Percentiles rank a stretch among this genome's conserved stretches.
Conservation (phyloP, 2,329 filamentous ascomycete genomes). For the Fusarium cicatricum region DNA sequence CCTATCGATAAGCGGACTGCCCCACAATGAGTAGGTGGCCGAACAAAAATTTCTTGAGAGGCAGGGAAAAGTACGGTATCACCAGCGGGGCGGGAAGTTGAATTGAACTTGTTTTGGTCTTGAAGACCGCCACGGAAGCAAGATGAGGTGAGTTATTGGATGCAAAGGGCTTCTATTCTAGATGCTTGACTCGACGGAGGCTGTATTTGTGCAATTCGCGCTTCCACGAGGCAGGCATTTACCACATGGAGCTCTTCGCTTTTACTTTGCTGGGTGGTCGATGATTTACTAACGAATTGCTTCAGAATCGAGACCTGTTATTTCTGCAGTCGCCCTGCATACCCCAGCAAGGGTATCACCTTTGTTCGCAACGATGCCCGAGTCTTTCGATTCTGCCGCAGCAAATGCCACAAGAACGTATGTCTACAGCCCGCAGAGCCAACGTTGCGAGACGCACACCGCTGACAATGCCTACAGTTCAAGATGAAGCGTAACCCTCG, state of each 20-base stretch:
- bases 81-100: slow-evolving; percentile 39
- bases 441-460: background rate
- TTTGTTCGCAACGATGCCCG: slow-evolving; percentile 61
- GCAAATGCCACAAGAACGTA: slow-evolving; percentile 68
- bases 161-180: background rate
- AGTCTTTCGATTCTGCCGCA: slow-evolving; percentile 67
- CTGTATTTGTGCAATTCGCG: background rate
- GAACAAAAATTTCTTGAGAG: slow-evolving; percentile 40
- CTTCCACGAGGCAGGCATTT: background rate
- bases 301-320: slow-evolving; percentile 56
- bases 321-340: slow-evolving; percentile 59
- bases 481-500: slow-evolving; percentile 99
- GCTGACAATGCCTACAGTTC: slow-evolving; percentile 61
- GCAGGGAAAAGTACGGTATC: slow-evolving; percentile 34
- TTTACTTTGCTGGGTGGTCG: background rate
- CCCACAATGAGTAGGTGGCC: slow-evolving; percentile 17
- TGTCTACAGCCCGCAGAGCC: slow-evolving; percentile 29
- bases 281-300: slow-evolving; percentile 26
- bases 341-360: slow-evolving; percentile 64
- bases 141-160: slow-evolving; percentile 38
- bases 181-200: background rate
- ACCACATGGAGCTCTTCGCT: slow-evolving; percentile 6
- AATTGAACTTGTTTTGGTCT: slow-evolving; percentile 40
- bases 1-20: slow-evolving; percentile 37
- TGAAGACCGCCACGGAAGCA: slow-evolving; percentile 37